Conservation (phyloP, 2,329 filamentous ascomycete genomes). For the Epichloe typhina region DNA sequence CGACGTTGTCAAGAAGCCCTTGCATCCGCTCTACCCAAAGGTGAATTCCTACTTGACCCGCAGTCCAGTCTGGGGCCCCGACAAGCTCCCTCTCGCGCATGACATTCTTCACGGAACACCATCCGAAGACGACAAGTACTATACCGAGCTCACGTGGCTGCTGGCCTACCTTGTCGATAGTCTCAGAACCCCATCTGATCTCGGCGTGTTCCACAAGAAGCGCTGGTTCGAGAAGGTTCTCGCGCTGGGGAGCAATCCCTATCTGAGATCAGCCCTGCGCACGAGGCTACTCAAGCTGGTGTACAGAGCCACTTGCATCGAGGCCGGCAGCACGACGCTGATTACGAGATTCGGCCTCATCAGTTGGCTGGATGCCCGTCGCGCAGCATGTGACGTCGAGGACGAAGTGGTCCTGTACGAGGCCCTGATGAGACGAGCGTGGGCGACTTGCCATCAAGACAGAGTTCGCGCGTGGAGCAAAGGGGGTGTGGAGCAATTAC, state of each 20-base stretch:
- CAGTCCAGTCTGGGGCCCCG: constrained; percentile 60
- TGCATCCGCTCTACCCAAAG: constrained; percentile 75
- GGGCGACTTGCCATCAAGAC: constrained; percentile 53
- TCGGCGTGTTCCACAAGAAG: constrained; percentile 46
- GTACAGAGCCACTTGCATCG: constrained; percentile 52
- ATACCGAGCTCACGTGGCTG: constrained; percentile 63
- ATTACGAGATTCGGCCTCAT: constrained; percentile 63
- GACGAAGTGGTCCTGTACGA: constrained; percentile 37
- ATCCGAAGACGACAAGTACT: constrained; percentile 58
- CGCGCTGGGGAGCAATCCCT: constrained; percentile 53
- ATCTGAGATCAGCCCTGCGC: constrained; percentile 44
- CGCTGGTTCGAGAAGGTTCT: constrained; percentile 65
- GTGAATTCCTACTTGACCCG: constrained; percentile 73
- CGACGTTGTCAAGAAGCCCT: constrained; percentile 57
- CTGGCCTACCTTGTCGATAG: constrained; percentile 57
- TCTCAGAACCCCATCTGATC: constrained; percentile 44
- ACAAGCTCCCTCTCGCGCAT: constrained; percentile 60
- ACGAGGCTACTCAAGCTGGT: constrained; percentile 49
- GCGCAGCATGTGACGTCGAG: constrained; percentile 26
- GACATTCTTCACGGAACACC: constrained; percentile 52
- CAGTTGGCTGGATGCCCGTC: constrained; percentile 58
- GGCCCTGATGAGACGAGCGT: constrained; percentile 43
- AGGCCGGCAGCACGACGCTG: constrained; percentile 65
- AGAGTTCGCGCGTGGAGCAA: constrained; percentile 55
- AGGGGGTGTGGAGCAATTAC: constrained; percentile 24